A percentile compares a stretch with the other conserved stretches of the same genome.
These are phyloP conservation scores for Rhizopus stolonifer DNA, from an alignment of 371 early-diverging fungal genomes.

Conservation along the genomic window DNA sequence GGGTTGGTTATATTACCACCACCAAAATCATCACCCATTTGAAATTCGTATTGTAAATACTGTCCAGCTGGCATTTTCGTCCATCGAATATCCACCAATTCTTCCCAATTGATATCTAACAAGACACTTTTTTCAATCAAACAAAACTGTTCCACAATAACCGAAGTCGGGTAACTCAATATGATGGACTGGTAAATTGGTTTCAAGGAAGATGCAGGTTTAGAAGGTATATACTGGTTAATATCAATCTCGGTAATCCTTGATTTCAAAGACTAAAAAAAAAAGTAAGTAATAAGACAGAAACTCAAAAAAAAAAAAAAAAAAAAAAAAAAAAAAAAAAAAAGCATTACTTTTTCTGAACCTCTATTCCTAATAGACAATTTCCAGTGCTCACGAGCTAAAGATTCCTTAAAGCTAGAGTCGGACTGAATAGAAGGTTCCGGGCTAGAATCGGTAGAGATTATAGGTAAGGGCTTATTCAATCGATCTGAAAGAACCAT, in stretches of 20 bases:
- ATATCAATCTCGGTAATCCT: constrained; percentile 14
- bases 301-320: background rate
- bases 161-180: constrained; percentile 49
- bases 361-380: background rate
- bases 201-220: background rate
- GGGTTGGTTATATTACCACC: background rate
- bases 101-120: constrained; percentile 60
- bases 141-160: constrained; percentile 63
- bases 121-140: constrained; percentile 58
- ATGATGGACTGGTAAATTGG: constrained; percentile 1
- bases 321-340: too few species aligned
- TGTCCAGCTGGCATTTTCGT: constrained; percentile 41
- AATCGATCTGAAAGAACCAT: background rate
- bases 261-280: constrained; percentile 5
- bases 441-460: background rate
- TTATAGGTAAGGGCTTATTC: background rate
- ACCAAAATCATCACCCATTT: background rate
- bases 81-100: constrained; percentile 63
- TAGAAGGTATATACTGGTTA: background rate
- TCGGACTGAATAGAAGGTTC: background rate
- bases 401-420: background rate
- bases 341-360: constrained; percentile 3
- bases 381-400: background rate
- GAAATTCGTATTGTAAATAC: constrained; percentile 3
- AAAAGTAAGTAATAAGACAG: background rate